A percentile compares a stretch with the other conserved stretches of the same genome.
These are phyloP conservation scores for Macadamia integrifolia DNA, from an alignment of 164 flowering plant genomes.

Conservation along the genomic window DNA sequence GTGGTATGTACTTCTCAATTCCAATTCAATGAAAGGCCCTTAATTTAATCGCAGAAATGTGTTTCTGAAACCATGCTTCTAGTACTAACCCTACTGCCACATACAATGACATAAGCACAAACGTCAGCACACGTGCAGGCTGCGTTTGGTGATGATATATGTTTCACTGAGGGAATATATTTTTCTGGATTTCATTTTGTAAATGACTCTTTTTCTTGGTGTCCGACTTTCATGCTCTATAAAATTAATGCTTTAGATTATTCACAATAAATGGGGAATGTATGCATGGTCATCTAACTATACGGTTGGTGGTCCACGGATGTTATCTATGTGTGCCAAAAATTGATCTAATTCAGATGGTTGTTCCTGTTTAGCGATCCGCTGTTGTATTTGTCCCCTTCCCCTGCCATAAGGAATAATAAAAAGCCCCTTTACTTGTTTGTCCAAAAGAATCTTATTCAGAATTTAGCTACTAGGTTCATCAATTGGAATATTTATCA, in stretches of 20 bases:
- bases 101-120: neutral
- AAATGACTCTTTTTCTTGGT: neutral
- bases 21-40: neutral
- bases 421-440: neutral
- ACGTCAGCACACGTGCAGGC: neutral
- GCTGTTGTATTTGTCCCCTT: neutral
- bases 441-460: neutral
- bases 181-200: neutral
- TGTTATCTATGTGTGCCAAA: no score
- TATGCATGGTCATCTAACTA: neutral
- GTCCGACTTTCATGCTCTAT: neutral
- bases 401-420: no score
- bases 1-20: slow-evolving; percentile 39
- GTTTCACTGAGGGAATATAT: neutral
- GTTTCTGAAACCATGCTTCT: neutral
- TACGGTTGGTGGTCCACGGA: neutral
- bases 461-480: neutral
- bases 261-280: neutral
- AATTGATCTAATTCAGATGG: no score
- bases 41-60: neutral
- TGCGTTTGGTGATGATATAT: neutral
- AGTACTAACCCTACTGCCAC: neutral
- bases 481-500: neutral
- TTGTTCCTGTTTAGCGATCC: neutral
- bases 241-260: no score